Base-by-base conservation (phyloP, 495 filamentous ascomycete species). In the Penicillium cataractarum region DNA sequence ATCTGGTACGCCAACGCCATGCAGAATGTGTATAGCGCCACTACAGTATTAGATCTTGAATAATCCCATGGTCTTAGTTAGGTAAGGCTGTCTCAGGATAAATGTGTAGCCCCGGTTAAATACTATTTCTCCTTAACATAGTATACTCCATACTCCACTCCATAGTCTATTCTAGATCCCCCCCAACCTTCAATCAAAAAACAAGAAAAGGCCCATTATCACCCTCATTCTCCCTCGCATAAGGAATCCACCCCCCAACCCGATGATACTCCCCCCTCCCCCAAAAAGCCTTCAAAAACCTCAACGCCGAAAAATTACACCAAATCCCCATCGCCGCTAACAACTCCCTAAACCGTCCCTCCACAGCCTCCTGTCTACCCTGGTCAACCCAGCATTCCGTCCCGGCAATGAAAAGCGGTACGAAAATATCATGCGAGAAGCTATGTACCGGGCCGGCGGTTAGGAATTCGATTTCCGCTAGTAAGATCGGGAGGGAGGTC, bases 131-230 rank as follows among this genome's bases (percentile, higher is more conserved):
- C 13, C 35, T 39, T 12, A 17, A 6, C 35, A 39, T 4, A 17
- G 35, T 13, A 12, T 12, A 12, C 33, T 35, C 29, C 29, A 31
- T 31, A 31, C 29, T 3, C 29, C 7, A 31, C n/a, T n/a, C n/a
- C n/a, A n/a, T n/a, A n/a, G n/a, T n/a, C n/a, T n/a, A n/a, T n/a
- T n/a, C n/a, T n/a, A n/a, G n/a, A n/a, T n/a, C n/a, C n/a, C n/a
- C n/a, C n/a, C n/a, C n/a, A n/a, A n/a, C n/a, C n/a, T n/a, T n/a
- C n/a, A 7, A 44, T 44, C n/a, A 49, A 55, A 61, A 61, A 13
- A 55, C 49, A n/a, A 56, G 31, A 32, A 61, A 61, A n/a, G 59
- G 59, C 7, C 59, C 51, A 17, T 49, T 61, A 21, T 55, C 27
- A 6, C 31, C 9, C 21, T 61, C 59, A 33, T 31, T 48, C 27